These are phyloP conservation scores for Phytophthora melonis DNA, from an alignment of 352 stramenopile species.

Conservation along the genomic window DNA sequence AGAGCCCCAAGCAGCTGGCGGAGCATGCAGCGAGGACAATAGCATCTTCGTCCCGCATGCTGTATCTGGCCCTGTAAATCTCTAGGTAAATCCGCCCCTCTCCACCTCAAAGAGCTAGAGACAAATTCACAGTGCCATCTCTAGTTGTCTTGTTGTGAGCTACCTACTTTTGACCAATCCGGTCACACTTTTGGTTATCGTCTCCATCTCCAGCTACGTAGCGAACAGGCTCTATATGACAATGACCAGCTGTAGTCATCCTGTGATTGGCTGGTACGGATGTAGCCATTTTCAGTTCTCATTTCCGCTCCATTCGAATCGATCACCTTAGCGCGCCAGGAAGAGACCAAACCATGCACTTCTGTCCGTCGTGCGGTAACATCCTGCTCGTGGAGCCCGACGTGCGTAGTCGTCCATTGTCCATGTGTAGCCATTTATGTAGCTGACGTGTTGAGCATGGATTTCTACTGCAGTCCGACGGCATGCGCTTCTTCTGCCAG, in stretches of 20 bases:
- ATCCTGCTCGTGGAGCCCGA: conserved; percentile 91
- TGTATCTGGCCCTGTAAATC: too few relatives aligned
- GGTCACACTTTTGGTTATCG: too few relatives aligned
- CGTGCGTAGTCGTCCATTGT: conserved; percentile 45
- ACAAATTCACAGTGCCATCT: too few relatives aligned
- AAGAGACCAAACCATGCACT: conserved; percentile 68
- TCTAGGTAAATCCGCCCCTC: too few relatives aligned
- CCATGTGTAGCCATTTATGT: neutral
- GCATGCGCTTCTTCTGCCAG: conserved; percentile 92
- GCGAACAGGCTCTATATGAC: too few relatives aligned
- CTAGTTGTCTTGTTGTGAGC: too few relatives aligned
- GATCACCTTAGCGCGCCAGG: neutral
- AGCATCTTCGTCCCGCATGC: too few relatives aligned
- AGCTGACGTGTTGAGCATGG: neutral
- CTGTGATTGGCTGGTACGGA: neutral
- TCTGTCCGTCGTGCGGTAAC: conserved; percentile 92
- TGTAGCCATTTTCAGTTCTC: neutral
- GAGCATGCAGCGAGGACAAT: too few relatives aligned
- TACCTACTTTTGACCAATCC: too few relatives aligned
- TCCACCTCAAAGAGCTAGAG: too few relatives aligned
- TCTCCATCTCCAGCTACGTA: too few relatives aligned
- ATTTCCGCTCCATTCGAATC: conserved; percentile 3
- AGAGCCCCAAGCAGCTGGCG: too few relatives aligned
- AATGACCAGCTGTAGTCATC: conserved; percentile 2
- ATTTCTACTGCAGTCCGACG: conserved; percentile 59